Evolutionary conservation across 2,329 filamentous ascomycete genomes (phyloP).

Genomic region (Aplosporella prunicola): DNA sequence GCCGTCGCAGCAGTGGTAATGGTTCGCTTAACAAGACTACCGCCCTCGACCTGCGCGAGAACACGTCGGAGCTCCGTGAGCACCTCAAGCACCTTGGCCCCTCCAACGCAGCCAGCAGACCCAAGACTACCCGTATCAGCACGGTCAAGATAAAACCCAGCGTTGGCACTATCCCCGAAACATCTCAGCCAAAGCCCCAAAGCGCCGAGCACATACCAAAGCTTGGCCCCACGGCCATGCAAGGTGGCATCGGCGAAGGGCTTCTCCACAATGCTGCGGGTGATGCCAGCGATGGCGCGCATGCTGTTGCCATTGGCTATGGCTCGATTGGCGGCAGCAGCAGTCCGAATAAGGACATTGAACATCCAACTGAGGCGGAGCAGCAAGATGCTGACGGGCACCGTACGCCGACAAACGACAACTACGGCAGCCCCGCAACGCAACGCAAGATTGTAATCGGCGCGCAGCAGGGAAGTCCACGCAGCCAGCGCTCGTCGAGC

Average conservation of each 20-base stretch:
- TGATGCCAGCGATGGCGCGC: constrained; percentile 53
- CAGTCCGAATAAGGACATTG: constrained; percentile 13
- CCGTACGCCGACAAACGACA: neutral
- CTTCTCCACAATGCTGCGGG: constrained; percentile 45
- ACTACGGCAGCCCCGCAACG: neutral
- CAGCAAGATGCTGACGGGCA: neutral
- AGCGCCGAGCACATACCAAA: constrained; percentile 30
- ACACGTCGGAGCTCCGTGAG: constrained; percentile 47
- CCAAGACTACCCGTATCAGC: constrained; percentile 51
- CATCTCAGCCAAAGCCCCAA: constrained; percentile 10
- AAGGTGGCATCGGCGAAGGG: constrained; percentile 46
- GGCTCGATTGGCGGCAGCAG: constrained; percentile 29
- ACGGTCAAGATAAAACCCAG: constrained; percentile 58
- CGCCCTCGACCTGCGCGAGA: constrained; percentile 37
- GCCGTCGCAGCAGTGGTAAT: constrained; percentile 36
- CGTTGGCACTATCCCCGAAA: constrained; percentile 33
- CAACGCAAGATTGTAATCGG: constrained; percentile 3
- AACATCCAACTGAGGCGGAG: no score
- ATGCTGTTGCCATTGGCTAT: constrained; percentile 44
- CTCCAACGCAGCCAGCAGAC: constrained; percentile 52
- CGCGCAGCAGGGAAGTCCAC: no score
- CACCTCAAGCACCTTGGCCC: constrained; percentile 56
- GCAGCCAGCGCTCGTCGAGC: constrained; percentile 21
- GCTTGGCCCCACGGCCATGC: constrained; percentile 30
- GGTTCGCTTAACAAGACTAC: constrained; percentile 18